Conservation (phyloP, 495 filamentous ascomycete species). For the Letharia lupina region DNA sequence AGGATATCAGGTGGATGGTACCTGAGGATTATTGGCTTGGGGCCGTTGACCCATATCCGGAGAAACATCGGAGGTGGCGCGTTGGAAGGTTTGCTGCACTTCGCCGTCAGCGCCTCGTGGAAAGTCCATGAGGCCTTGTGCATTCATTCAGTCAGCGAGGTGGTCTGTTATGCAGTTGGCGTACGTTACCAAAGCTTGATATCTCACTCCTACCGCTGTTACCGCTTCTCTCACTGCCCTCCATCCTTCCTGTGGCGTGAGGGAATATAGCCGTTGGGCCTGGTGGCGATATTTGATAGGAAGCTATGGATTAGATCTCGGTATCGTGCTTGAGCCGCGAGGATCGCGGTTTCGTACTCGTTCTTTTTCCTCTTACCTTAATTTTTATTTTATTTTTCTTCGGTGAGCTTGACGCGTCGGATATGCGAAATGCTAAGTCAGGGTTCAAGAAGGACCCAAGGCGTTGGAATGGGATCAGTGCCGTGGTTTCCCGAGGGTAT, state of each 20-base stretch:
- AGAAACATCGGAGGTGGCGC: slow-evolving; percentile 27
- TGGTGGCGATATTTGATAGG: slow-evolving; percentile 1
- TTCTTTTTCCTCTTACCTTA: neutral
- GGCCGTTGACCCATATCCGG: slow-evolving; percentile 19
- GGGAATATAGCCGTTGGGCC: neutral
- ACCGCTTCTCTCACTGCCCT: slow-evolving; percentile 1
- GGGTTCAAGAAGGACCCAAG: neutral
- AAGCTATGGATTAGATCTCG: neutral
- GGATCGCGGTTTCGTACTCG: neutral
- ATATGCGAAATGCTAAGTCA: neutral
- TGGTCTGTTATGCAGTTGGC: neutral
- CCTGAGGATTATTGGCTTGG: slow-evolving; percentile 35
- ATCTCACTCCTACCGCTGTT: neutral
- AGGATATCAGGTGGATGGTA: slow-evolving; percentile 20
- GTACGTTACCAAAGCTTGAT: slow-evolving; percentile 1
- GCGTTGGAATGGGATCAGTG: neutral
- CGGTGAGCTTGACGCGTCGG: neutral
- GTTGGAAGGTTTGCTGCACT: slow-evolving; percentile 34
- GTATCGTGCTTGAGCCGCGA: no score
- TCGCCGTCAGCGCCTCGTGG: slow-evolving; percentile 11
- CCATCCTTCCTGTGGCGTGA: neutral
- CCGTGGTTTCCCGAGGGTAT: neutral
- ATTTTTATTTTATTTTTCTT: no score
- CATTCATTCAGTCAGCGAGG: neutral
- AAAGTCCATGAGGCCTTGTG: slow-evolving; percentile 14